Evolutionary conservation across 768 basidiomycete species (phyloP).

Genomic region (Podaxis mareebaensis): DNA sequence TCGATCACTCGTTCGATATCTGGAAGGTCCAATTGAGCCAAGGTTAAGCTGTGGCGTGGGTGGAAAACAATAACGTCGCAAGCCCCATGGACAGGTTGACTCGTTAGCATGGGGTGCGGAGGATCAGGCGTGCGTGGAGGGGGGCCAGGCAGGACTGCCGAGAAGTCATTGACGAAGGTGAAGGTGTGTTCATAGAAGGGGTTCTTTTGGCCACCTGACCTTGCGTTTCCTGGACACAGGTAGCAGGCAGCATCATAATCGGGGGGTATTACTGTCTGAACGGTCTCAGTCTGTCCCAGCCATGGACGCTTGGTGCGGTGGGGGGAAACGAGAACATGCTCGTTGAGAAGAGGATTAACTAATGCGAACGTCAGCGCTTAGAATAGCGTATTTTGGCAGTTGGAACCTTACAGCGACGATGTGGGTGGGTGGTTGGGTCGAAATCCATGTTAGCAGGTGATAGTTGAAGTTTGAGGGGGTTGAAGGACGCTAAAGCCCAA

Average conservation of each 20-base stretch:
- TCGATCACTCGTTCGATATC: constrained; percentile 68
- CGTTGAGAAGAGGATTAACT: constrained; percentile 83
- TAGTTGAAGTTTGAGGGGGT: not conserved
- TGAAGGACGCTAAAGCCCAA: not conserved
- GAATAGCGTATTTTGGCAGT: constrained; percentile 4
- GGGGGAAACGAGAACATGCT: constrained; percentile 82
- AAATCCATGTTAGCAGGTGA: constrained; percentile 8
- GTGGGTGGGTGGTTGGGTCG: constrained; percentile 46
- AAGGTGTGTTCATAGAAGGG: constrained; percentile 66
- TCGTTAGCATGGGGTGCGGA: constrained; percentile 60
- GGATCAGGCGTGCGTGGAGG: constrained; percentile 50
- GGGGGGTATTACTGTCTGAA: constrained; percentile 53
- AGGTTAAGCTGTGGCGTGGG: constrained; percentile 82
- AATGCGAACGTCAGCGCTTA: constrained; percentile 1
- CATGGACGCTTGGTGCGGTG: constrained; percentile 91
- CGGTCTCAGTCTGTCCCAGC: constrained; percentile 81
- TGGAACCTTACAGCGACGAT: constrained; percentile 61
- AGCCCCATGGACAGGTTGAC: constrained; percentile 73
- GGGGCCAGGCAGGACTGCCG: constrained; percentile 72
- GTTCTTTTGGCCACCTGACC: constrained; percentile 72
- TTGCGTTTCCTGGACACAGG: constrained; percentile 83
- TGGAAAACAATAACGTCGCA: constrained; percentile 90
- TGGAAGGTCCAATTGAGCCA: constrained; percentile 58
- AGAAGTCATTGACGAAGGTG: constrained; percentile 81
- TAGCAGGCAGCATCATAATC: constrained; percentile 75